phyloP scores from a whole-genome alignment of 345 rosid species.

The Xanthoceras sorbifolium region DNA sequence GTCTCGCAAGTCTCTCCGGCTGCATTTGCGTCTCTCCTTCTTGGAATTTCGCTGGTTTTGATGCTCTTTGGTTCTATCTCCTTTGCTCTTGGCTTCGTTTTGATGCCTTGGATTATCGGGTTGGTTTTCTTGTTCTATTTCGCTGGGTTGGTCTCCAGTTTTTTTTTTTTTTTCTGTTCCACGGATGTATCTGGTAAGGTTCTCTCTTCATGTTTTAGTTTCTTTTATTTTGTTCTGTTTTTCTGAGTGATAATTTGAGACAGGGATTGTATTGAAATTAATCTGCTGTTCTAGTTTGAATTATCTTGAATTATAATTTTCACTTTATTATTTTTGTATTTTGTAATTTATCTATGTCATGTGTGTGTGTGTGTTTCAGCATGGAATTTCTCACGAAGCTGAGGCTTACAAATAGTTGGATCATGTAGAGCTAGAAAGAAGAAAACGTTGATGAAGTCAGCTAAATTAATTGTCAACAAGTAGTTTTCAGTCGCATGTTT shows the following conservation, averaged over 20 bases:
- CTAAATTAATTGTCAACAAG: background rate
- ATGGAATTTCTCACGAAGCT: background rate
- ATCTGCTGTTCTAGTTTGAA: background rate
- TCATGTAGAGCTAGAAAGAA: background rate
- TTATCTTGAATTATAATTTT: background rate
- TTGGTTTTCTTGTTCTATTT: slow-evolving; percentile 16
- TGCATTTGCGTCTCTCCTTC: slow-evolving; percentile 21
- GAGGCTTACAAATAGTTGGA: background rate
- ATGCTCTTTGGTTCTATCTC: slow-evolving; percentile 28
- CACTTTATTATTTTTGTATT: background rate
- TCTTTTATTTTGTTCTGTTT: no score
- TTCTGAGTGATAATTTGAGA: no score
- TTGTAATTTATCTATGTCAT: background rate
- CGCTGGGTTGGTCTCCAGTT: slow-evolving; percentile 15
- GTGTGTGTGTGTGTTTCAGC: no score
- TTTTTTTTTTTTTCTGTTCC: slow-evolving; percentile 12
- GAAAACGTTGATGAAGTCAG: background rate
- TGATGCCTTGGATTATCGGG: slow-evolving; percentile 23
- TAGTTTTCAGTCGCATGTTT: no score
- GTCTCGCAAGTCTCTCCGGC: slow-evolving; percentile 17
- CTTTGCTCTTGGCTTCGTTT: slow-evolving; percentile 28
- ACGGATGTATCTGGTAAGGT: slow-evolving; percentile 4
- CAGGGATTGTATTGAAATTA: background rate
- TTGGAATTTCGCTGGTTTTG: slow-evolving; percentile 18
- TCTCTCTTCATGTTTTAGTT: background rate